Evolutionary conservation across 768 basidiomycete genomes (phyloP).

Genomic region (Crassisporium funariophilum): DNA sequence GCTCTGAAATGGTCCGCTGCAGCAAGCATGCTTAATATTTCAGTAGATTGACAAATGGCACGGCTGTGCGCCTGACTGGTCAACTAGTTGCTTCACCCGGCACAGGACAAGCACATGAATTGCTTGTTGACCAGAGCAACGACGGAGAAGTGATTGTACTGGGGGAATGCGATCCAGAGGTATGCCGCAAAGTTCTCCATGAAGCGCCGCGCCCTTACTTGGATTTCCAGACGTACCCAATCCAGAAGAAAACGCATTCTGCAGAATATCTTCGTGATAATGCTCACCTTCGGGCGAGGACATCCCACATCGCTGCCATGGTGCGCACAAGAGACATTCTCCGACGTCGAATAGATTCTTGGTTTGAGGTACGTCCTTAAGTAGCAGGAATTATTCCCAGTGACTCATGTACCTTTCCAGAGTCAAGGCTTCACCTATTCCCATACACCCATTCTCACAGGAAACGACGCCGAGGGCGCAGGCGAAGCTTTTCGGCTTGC

Average conservation of each 20-base stretch:
- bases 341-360: constrained; percentile 56
- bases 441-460: constrained; percentile 87
- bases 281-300: constrained; percentile 85
- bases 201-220: too few species aligned
- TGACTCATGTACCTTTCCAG: constrained; percentile 36
- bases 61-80: constrained; percentile 44
- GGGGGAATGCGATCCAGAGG: constrained; percentile 51
- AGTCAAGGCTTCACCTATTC: constrained; percentile 74
- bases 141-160: constrained; percentile 39
- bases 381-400: neutral
- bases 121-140: constrained; percentile 40
- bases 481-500: constrained; percentile 86
- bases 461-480: constrained; percentile 94
- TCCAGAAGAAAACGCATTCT: constrained; percentile 86
- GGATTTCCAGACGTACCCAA: constrained; percentile 75
- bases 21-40: constrained; percentile 22
- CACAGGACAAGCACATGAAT: constrained; percentile 49
- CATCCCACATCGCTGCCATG: constrained; percentile 69
- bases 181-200: constrained; percentile 23
- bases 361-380: constrained; percentile 64
- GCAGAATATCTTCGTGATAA: constrained; percentile 82
- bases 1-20: constrained; percentile 18
- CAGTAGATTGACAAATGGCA: constrained; percentile 42
- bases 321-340: constrained; percentile 70
- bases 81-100: constrained; percentile 47